Evolutionary conservation across 2,329 filamentous ascomycete genomes (phyloP).

Genomic region (Dothideomycetes sp.): DNA sequence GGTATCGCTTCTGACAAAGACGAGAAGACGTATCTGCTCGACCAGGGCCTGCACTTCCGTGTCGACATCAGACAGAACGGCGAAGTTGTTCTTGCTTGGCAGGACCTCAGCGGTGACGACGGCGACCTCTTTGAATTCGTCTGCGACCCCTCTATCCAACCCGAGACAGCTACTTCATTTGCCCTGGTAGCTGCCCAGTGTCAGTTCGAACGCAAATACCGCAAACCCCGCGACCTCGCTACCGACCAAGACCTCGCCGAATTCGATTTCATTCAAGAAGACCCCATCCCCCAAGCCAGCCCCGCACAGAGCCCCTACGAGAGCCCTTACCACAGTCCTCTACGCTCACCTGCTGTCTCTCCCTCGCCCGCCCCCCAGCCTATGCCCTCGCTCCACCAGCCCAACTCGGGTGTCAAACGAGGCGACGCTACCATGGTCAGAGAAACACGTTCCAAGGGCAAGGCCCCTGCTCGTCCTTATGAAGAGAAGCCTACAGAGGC

Average conservation of each 20-base stretch:
- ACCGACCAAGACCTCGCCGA: slow-evolving; percentile 71
- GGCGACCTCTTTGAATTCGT: slow-evolving; percentile 98
- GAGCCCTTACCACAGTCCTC: slow-evolving; percentile 47
- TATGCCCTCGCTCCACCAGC: slow-evolving; percentile 3
- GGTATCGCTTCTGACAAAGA: slow-evolving; percentile 69
- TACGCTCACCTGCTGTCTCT: slow-evolving; percentile 27
- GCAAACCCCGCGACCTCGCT: slow-evolving; percentile 68
- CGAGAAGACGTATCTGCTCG: slow-evolving; percentile 95
- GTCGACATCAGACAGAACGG: slow-evolving; percentile 71
- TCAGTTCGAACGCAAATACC: slow-evolving; percentile 95
- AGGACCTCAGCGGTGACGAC: slow-evolving; percentile 83
- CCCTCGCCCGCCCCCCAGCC: slow-evolving; percentile 19
- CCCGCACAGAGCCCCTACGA: slow-evolving; percentile 43
- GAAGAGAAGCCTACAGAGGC: slow-evolving; percentile 47
- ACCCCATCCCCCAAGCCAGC: slow-evolving; percentile 51
- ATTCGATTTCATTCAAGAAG: slow-evolving; percentile 65
- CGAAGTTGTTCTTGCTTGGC: slow-evolving; percentile 86
- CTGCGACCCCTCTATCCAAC: slow-evolving; percentile 65
- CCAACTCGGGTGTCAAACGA: slow-evolving; percentile 16
- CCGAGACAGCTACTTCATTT: slow-evolving; percentile 68
- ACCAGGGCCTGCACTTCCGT: slow-evolving; percentile 80
- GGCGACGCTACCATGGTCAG: slow-evolving; percentile 24
- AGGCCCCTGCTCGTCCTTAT: slow-evolving; percentile 20
- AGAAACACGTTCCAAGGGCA: slow-evolving; percentile 20
- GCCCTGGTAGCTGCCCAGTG: slow-evolving; percentile 78